Evolutionary conservation across 331 rosid genomes (phyloP).

Genomic region (Acacia concinna): DNA sequence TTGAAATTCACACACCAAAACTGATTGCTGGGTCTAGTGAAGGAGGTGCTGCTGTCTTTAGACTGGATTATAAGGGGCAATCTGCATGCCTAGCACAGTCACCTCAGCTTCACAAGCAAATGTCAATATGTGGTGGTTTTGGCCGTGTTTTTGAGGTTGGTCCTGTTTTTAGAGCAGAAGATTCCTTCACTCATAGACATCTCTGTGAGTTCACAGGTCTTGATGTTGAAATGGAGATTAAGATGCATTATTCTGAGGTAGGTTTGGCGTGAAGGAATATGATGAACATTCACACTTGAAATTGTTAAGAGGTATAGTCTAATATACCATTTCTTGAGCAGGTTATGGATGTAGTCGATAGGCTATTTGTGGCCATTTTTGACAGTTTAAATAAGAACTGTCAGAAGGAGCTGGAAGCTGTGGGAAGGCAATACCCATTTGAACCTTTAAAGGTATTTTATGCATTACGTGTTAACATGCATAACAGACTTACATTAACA

Average conservation of each 20-base stretch:
- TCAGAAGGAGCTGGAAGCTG: constrained; percentile 75
- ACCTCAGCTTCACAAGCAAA: constrained; percentile 97
- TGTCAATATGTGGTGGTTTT: constrained; percentile 82
- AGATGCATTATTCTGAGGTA: constrained; percentile 82
- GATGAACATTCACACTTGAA: constrained; percentile 9
- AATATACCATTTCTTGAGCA: constrained; percentile 32
- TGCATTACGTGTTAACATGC: neutral
- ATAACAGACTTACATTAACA: neutral
- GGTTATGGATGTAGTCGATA: constrained; percentile 87
- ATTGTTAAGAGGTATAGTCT: constrained; percentile 10
- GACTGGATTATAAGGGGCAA: constrained; percentile 80
- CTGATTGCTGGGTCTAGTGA: constrained; percentile 90
- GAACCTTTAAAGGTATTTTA: constrained; percentile 80
- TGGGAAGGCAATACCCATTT: constrained; percentile 76
- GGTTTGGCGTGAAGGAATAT: neutral
- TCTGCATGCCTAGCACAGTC: constrained; percentile 95
- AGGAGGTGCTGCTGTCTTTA: constrained; percentile 95
- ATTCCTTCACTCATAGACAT: constrained; percentile 87
- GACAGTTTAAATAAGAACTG: constrained; percentile 68
- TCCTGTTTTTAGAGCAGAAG: constrained; percentile 86
- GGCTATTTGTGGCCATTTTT: constrained; percentile 71
- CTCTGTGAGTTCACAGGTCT: constrained; percentile 92
- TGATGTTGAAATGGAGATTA: constrained; percentile 93
- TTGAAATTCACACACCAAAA: constrained; percentile 88
- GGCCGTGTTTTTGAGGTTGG: constrained; percentile 91